Evolutionary conservation across 169 alveolate species (phyloP).

Genomic region (Cryptosporidium sp.): DNA sequence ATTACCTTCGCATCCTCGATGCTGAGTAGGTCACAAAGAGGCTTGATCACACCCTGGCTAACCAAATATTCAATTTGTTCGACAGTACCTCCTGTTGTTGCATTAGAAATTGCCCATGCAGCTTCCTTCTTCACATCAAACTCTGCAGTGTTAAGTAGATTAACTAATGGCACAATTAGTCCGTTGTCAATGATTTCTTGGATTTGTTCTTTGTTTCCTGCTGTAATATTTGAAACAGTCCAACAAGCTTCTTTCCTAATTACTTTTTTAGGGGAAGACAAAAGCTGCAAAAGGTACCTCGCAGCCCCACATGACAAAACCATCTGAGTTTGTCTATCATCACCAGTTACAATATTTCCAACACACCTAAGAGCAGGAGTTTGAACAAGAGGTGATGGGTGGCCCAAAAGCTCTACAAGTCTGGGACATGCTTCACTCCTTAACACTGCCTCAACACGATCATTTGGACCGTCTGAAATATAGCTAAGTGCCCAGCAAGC

Average conservation of each 20-base stretch:
- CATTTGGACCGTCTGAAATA: slow-evolving; percentile 93
- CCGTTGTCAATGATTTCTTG: slow-evolving; percentile 89
- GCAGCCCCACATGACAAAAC: slow-evolving; percentile 93
- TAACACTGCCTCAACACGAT: slow-evolving; percentile 89
- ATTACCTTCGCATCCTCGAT: slow-evolving; percentile 92
- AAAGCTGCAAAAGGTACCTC: slow-evolving; percentile 84
- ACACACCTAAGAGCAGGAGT: slow-evolving; percentile 97
- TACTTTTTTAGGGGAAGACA: slow-evolving; percentile 89
- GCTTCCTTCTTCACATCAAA: slow-evolving; percentile 96
- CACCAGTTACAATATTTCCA: slow-evolving; percentile 97
- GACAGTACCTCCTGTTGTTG: slow-evolving; percentile 91
- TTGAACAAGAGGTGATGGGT: slow-evolving; percentile 88
- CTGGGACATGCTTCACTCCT: slow-evolving; percentile 92
- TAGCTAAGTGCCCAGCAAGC: slow-evolving; percentile 95
- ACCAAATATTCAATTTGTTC: slow-evolving; percentile 91
- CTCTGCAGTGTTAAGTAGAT: slow-evolving; percentile 89
- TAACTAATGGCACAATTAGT: slow-evolving; percentile 86
- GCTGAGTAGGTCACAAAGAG: slow-evolving; percentile 88
- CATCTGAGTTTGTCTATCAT: slow-evolving; percentile 94
- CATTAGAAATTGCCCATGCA: slow-evolving; percentile 97
- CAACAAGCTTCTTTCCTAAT: slow-evolving; percentile 98
- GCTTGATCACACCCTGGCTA: slow-evolving; percentile 90
- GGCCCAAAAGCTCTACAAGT: slow-evolving; percentile 91
- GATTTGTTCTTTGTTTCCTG: slow-evolving; percentile 90
- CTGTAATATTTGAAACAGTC: slow-evolving; percentile 96